Evolutionary conservation across 73 alveolate genomes (phyloP), one percentile per base, ranked within the genome.

Genomic region (Paraurostyla sp.): DNA sequence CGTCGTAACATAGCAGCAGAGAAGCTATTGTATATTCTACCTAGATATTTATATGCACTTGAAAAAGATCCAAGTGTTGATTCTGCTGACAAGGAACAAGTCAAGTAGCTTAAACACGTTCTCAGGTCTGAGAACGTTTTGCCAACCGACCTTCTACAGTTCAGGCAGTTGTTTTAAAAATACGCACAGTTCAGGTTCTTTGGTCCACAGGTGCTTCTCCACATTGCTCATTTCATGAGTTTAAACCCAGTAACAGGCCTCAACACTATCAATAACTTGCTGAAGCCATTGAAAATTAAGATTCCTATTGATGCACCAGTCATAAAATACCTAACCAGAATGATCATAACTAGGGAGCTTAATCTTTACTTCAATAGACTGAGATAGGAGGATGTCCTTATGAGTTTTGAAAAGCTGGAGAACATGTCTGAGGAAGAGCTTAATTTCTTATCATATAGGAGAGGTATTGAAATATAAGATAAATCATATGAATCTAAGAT

Each of bases 111-210:
- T 0, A 83, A 52, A 23, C 36, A 69, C 0, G 50, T 56, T 43
- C 85, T 83, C 62, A 35, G 85, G 29, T n/a, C 57, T 6, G 76
- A 50, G 15, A 45, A 62, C 20, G 50, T 71, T 16, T 62, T 91
- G 40, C 91, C 91, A 33, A 91, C 93, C 3, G 96, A 91, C 49
- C 50, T 91, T 33, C 91, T 91, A n/a, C 71, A 83, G 32, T 91
- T 35, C 71, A 83, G 76, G 56, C 54, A 71, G 57, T 48, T 91
- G 11, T 91, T 84, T 52, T 68, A 32, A 45, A 56, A 84, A 45
- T 91, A 84, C 60, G 83, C 85, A 13, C 35, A 83, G 23, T 81
- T 91, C 76, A 30, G 60, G 54, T 87, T 42, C 71, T 84, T 91
- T 33, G 75, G 87, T 3, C 83, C 73, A 1, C 30, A 57, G 13